Evolutionary conservation across 257 asterid species (phyloP).

Genomic region (Lycium ferocissimum): DNA sequence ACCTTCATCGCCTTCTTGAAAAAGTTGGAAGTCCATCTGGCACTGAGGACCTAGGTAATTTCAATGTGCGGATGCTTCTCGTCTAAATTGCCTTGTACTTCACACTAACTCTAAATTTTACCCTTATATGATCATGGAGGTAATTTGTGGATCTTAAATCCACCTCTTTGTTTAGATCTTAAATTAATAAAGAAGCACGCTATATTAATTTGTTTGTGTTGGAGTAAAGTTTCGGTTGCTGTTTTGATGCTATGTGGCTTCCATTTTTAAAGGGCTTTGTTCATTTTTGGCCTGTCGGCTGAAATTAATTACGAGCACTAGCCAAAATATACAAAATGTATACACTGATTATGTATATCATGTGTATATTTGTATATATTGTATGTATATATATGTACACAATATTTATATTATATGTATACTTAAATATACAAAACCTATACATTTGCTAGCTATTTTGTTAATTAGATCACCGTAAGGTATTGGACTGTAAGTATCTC

Average conservation of each 20-base stretch:
- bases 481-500: too few species aligned
- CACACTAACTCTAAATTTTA: neutral
- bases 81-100: neutral
- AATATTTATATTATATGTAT: too few species aligned
- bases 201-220: neutral
- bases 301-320: too few species aligned
- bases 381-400: too few species aligned
- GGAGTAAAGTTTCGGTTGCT: neutral
- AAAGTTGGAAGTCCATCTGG: constrained; percentile 98
- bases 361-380: too few species aligned
- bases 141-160: neutral
- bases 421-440: too few species aligned
- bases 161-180: neutral
- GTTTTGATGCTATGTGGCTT: neutral
- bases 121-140: neutral
- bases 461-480: too few species aligned
- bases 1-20: constrained; percentile 84
- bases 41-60: constrained; percentile 76
- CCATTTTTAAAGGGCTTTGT: neutral
- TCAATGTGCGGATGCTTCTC: neutral
- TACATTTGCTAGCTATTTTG: too few species aligned
- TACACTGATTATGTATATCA: too few species aligned
- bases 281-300: too few species aligned
- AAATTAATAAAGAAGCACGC: neutral
- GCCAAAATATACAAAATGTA: too few species aligned